Evolutionary conservation across 148 eudicot genomes (phyloP), one percentile per base, ranked within the genome.

Genomic region (Vaccinium vitisidaea): DNA sequence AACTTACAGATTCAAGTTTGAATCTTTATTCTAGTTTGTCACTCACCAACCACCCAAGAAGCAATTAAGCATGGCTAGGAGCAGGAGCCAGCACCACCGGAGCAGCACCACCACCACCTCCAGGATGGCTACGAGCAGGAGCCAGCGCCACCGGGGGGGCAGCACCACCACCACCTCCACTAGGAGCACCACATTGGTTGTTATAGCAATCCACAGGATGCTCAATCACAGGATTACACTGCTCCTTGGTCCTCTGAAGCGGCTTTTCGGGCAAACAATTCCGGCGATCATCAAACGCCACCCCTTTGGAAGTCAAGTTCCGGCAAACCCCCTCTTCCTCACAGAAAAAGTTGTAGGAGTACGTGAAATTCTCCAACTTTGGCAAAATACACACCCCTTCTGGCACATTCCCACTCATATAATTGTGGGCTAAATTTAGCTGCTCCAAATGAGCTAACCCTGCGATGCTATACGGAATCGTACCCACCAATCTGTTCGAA

Each of bases 181-280:
- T 16, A 75, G 1, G 2, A 27, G 2, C 49, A 4, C 83, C 79
- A 61, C 94, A 89, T 15, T 84, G 87, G 30, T 46, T 67, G n/a
- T 86, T 82, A 2, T 75, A 83, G 86, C 97, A 94, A 30, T 94
- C 95, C 65, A 91, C 88, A 19, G 93, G 95, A 80, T 91, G 93
- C 83, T 91, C 84, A 46, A 75, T 25, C 63, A 86, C 89, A 13
- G 88, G 84, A 25, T 92, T 91, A 88, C 97, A 94, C 15, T 78
- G 91, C 84, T 92, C 90, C 93, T 90, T 89, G 80, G 91, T 92
- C 90, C 94, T 91, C 90, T 94, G 97, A 15, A 84, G 74, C 43
- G 88, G 89, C 90, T 90, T 94, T 10, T 81, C 93, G 0, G 89
- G 93, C 90, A 94, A 85, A 84, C 97, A 94, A 61, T 94, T 94